Evolutionary conservation across 371 early-diverging fungal genomes (phyloP), one percentile per base, ranked within the genome.

Genomic region (Apophysomyces trapeziformis): DNA sequence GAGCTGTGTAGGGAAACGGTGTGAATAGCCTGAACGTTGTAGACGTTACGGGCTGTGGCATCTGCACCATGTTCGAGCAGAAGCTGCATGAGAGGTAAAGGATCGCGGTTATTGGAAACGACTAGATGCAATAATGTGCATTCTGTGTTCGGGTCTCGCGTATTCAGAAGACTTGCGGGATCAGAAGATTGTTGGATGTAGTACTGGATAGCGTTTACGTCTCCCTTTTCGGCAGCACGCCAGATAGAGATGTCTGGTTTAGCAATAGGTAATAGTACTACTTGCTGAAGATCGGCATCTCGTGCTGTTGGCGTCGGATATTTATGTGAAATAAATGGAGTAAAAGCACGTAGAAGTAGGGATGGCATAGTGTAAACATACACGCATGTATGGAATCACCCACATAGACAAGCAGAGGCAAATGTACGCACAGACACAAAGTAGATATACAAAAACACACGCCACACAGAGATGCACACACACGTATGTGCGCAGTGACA

Each of bases 51-150:
- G 60, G 78, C 77, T 32, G 76, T 75, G 8, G 74, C 69, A 37
- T 86, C 84, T 12, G 85, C 86, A 7, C 85, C 86, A 35, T 79
- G 67, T 35, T 80, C 72, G 8, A 86, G 65, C 7, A 86, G 58
- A 2, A 84, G 44, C 9, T 76, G 69, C 4, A 75, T 18, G 56
- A 82, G 69, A 11, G 74, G 61, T 16, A 70, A 60, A 7, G 85
- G 76, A 9, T 80, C 62, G 3, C 66, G 68, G 7, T 73, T 64
- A 44, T 81, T 71, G n/a, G 82, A 75, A 9, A 80, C 74, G 8
- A 78, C 72, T 0, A 81, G 68, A 32, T 84, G 73, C 1, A 86
- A 67, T 32, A 83, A 69, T 1, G 86, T 86, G 21, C 76, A 77
- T 57, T 84, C 84, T 4, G 84, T 81, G 18, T 67, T 65, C 0